Evolutionary conservation across 1,284 basidiomycete species (phyloP), one percentile per base, ranked within the genome.

Genomic region (Boletus calvinii): DNA sequence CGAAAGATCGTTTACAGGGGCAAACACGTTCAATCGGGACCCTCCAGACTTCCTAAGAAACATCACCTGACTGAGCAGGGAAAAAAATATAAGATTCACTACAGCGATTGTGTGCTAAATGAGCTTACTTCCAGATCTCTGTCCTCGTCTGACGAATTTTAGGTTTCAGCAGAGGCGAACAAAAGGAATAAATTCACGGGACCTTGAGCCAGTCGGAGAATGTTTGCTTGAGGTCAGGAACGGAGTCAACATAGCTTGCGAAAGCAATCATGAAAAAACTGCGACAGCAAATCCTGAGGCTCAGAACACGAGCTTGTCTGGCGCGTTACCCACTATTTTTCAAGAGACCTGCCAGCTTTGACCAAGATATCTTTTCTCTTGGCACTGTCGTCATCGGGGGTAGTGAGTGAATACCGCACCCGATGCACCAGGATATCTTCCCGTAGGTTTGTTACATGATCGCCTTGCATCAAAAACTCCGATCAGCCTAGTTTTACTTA

Each of bases 181-280:
- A 37, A 24, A 45, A 37, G 29, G 2, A 24, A 51, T 24, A 26
- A 37, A 32, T 43, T 45, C 9, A 44, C 11, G n/a, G 12, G 42
- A 89, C 90, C 77, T 86, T 85, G 39, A 98, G 75, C 94, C 94
- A 98, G 34, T 84, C 79, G 3, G 87, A 88, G 66, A 98, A 98
- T 15, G 81, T 85, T 60, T 87, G 81, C 5, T 77, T 77, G 57
- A 90, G 89, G 49, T 81, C 77, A 11, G 83, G 79, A 31, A 83
- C 76, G 15, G 80, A 79, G 48, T 94, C 91, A 8, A 97, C 87
- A 62, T 93, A 99, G 56, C 87, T 92, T 2, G 94, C 89, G 65
- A 98, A 99, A 0, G 92, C 91, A 54, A 99, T 91, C 56, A 96
- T 83, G 73, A 98, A 98, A 74, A 97, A 98, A 65, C 89, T 92